phyloP scores from a whole-genome alignment of 2,329 filamentous ascomycete genomes.

The Capronia americana region DNA sequence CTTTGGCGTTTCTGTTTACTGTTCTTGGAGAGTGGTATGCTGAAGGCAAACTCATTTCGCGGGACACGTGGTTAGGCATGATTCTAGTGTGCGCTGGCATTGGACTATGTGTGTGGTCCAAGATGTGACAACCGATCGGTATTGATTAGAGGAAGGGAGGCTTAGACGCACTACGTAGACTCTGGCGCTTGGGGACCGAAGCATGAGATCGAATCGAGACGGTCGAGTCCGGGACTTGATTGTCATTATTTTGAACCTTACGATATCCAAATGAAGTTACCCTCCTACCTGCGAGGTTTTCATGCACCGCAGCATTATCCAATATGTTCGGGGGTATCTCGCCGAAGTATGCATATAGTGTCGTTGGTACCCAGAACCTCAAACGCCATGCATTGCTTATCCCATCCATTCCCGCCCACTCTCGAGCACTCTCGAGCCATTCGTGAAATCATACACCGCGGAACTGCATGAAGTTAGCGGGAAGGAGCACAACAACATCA shows the following conservation, averaged over 20 bases:
- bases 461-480: constrained; percentile 53
- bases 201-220: neutral
- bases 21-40: constrained; percentile 95
- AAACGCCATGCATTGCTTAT: constrained; percentile 9
- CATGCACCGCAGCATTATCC: constrained; percentile 2
- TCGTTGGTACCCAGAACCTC: neutral
- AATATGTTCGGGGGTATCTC: constrained; percentile 17
- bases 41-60: constrained; percentile 85
- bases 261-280: neutral
- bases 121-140: constrained; percentile 41
- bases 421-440: constrained; percentile 1
- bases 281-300: neutral
- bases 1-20: constrained; percentile 92
- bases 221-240: neutral
- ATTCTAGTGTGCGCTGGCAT: constrained; percentile 78
- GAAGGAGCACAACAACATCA: neutral
- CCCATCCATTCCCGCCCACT: neutral
- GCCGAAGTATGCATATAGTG: constrained; percentile 10
- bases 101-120: constrained; percentile 75
- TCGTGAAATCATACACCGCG: constrained; percentile 50
- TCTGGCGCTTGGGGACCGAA: neutral
- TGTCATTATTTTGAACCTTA: neutral
- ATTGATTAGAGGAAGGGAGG: neutral
- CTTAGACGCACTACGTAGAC: neutral
- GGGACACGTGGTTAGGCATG: constrained; percentile 86